A percentile compares a stretch with the other conserved stretches of the same genome.
Conservation (phyloP, 805 yeast species). For the Saturnispora zaruensis region DNA sequence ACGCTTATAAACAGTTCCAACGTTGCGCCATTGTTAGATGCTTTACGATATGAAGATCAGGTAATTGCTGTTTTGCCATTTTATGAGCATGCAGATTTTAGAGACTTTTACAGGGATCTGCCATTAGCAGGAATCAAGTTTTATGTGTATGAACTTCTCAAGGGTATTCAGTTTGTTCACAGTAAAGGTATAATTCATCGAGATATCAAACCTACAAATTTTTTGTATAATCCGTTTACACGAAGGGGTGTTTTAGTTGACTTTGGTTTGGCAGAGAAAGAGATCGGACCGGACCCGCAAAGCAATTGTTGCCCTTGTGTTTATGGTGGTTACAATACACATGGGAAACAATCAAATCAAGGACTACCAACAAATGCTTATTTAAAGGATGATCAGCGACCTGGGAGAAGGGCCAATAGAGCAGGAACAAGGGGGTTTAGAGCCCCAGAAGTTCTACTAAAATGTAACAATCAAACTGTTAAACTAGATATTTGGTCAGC, state of each 20-base stretch:
- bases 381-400: slow-evolving; percentile 78
- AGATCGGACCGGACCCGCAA: slow-evolving; percentile 26
- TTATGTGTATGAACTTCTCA: slow-evolving; percentile 72
- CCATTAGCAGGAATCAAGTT: slow-evolving; percentile 71
- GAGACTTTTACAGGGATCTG: slow-evolving; percentile 74
- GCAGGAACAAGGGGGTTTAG: slow-evolving; percentile 96
- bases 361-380: slow-evolving; percentile 47
- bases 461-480: slow-evolving; percentile 74
- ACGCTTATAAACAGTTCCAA: slow-evolving; percentile 57
- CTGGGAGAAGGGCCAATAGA: slow-evolving; percentile 88
- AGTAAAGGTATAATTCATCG: slow-evolving; percentile 85
- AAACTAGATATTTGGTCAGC: slow-evolving; percentile 90
- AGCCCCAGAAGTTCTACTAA: slow-evolving; percentile 87
- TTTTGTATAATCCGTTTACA: slow-evolving; percentile 57
- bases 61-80: slow-evolving; percentile 88
- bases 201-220: slow-evolving; percentile 92
- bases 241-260: slow-evolving; percentile 79
- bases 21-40: slow-evolving; percentile 87
- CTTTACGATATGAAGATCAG: slow-evolving; percentile 80
- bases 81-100: slow-evolving; percentile 82
- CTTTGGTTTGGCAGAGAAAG: slow-evolving; percentile 82
- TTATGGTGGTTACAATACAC: slow-evolving; percentile 27
- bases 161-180: slow-evolving; percentile 78
- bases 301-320: slow-evolving; percentile 48
- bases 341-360: slow-evolving; percentile 17